A percentile compares a stretch with the other conserved stretches of the same genome.
phyloP scores from a whole-genome alignment of 2,329 filamentous ascomycete genomes.

The Cordyceps tenuipes region DNA sequence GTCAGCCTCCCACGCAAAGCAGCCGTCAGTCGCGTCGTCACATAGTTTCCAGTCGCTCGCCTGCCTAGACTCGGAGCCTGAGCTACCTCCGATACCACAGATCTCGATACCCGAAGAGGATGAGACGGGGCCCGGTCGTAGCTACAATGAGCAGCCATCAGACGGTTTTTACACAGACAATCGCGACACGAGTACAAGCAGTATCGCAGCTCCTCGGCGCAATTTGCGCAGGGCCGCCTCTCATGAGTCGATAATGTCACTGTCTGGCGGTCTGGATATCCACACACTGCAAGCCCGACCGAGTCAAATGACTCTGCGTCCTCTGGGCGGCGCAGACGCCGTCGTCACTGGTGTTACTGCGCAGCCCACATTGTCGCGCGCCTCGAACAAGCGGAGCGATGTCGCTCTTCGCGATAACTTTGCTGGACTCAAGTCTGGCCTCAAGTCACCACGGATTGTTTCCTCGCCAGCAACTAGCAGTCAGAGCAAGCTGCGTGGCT shows the following conservation, averaged over 20 bases:
- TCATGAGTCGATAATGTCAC: slow-evolving; percentile 82
- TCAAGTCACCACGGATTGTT: slow-evolving; percentile 25
- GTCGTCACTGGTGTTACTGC: slow-evolving; percentile 52
- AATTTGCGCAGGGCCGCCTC: slow-evolving; percentile 60
- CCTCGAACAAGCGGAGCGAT: slow-evolving; percentile 40
- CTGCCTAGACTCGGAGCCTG: slow-evolving; percentile 25
- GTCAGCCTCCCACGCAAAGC: slow-evolving; percentile 44
- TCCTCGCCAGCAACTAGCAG: slow-evolving; percentile 22
- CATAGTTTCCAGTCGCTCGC: slow-evolving; percentile 37
- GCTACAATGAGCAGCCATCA: slow-evolving; percentile 17
- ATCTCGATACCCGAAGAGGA: slow-evolving; percentile 30
- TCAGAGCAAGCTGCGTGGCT: slow-evolving; percentile 16
- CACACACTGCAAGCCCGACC: slow-evolving; percentile 71
- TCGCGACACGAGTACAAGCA: not conserved
- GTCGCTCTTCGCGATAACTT: slow-evolving; percentile 51
- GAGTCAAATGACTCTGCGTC: slow-evolving; percentile 59
- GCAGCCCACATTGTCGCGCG: slow-evolving; percentile 46
- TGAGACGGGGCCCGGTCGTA: slow-evolving; percentile 15
- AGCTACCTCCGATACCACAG: slow-evolving; percentile 15
- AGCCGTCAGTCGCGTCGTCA: slow-evolving; percentile 46
- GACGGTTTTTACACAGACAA: not conserved
- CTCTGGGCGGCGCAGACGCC: slow-evolving; percentile 46
- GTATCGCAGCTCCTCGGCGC: slow-evolving; percentile 18
- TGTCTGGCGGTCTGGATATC: slow-evolving; percentile 82
- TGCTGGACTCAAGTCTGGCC: slow-evolving; percentile 29